Conservation (phyloP, 2,329 filamentous ascomycete species). For the Talaromyces marneffei region DNA sequence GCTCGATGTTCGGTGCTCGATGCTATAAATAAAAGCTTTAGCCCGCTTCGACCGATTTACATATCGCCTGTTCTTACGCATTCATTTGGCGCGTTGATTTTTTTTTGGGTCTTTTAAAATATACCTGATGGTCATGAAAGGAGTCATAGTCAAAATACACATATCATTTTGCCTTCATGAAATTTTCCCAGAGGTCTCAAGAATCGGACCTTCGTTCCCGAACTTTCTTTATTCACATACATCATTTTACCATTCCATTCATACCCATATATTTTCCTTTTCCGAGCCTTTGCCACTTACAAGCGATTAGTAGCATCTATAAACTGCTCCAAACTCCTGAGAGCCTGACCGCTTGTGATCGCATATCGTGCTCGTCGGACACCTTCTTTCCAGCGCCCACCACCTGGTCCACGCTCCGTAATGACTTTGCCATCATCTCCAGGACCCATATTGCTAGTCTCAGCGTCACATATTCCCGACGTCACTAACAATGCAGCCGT, state of each 20-base stretch:
- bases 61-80: conserved; percentile 1
- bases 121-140: conserved; percentile 3
- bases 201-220: neutral
- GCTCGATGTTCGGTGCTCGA: neutral
- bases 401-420: conserved; percentile 74
- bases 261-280: neutral
- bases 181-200: neutral
- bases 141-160: conserved; percentile 1
- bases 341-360: conserved; percentile 78
- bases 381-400: conserved; percentile 91
- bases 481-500: conserved; percentile 81
- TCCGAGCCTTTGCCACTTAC: conserved; percentile 4
- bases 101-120: neutral
- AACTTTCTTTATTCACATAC: neutral
- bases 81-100: conserved; percentile 13
- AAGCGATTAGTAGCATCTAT: conserved; percentile 69
- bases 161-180: neutral
- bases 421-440: conserved; percentile 78
- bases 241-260: neutral
- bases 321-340: conserved; percentile 75
- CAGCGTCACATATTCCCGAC: conserved; percentile 78
- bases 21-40: neutral
- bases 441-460: conserved; percentile 70
- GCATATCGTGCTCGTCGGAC: conserved; percentile 82
- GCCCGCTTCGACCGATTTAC: neutral